Conservation (phyloP, 2,329 filamentous ascomycete species). For the Fusarium bulbicola region DNA sequence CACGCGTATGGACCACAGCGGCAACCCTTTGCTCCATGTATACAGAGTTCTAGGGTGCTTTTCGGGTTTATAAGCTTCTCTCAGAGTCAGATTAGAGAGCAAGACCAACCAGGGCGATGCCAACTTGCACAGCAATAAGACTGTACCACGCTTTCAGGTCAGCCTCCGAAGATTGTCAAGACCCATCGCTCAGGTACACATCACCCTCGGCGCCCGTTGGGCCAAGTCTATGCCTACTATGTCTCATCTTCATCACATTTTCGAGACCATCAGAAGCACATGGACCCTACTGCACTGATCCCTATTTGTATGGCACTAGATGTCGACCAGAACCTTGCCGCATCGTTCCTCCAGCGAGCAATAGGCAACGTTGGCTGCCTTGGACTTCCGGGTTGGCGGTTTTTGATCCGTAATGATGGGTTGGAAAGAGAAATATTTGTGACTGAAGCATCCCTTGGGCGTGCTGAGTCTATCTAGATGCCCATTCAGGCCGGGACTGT, state of each 20-base stretch:
- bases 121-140: not conserved
- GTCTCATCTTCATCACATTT: too few relatives aligned
- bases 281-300: accelerated
- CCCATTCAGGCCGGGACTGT: not conserved
- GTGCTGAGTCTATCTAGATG: not conserved
- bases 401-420: not conserved
- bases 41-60: not conserved
- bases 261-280: not conserved
- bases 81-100: not conserved
- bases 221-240: too few relatives aligned
- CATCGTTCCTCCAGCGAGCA: too few relatives aligned
- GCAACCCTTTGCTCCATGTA: accelerated
- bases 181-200: not conserved
- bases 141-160: not conserved
- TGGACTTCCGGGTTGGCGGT: accelerated
- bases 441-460: too few relatives aligned
- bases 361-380: not conserved
- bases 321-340: not conserved
- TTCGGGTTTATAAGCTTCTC: accelerated
- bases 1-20: accelerated
- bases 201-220: not conserved
- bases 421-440: accelerated
- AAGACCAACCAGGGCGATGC: accelerated
- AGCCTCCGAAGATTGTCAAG: accelerated
- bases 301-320: not conserved